These are phyloP conservation scores for Fusarium palustre DNA, from an alignment of 2,329 filamentous ascomycete genomes.

Conservation along the genomic window DNA sequence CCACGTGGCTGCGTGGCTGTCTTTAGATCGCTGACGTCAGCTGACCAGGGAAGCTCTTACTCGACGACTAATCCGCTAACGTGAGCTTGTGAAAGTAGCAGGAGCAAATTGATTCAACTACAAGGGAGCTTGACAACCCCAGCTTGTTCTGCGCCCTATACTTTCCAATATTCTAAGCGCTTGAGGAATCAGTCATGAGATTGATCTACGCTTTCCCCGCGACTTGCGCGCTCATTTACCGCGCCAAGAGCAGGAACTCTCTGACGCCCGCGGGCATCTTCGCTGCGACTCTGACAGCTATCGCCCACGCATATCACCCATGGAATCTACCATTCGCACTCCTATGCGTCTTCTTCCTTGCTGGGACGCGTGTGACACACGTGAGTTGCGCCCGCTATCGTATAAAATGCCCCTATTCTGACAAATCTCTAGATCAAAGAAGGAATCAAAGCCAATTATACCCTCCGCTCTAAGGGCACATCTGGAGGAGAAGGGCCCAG, in stretches of 20 bases:
- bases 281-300: conserved; percentile 77
- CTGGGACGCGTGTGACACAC: conserved; percentile 86
- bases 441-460: conserved; percentile 83
- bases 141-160: conserved; percentile 11
- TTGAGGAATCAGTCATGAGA: conserved; percentile 61
- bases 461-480: conserved; percentile 78
- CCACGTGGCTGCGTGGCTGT: conserved; percentile 2
- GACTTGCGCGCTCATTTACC: conserved; percentile 70
- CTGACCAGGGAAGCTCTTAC: conserved; percentile 31
- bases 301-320: conserved; percentile 88
- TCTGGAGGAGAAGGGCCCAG: conserved; percentile 84
- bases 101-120: conserved; percentile 9
- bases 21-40: conserved; percentile 35
- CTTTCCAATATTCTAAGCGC: conserved; percentile 14
- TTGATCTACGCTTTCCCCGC: conserved; percentile 67
- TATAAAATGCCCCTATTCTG: conserved; percentile 10
- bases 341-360: conserved; percentile 85
- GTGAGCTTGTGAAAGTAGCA: conserved; percentile 10
- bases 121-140: conserved; percentile 17
- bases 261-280: conserved; percentile 82
- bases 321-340: conserved; percentile 93
- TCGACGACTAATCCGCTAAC: conserved; percentile 18
- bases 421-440: conserved; percentile 77
- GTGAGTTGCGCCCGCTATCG: conserved; percentile 56
- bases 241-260: conserved; percentile 78